phyloP scores from a whole-genome alignment of 148 eudicot species.

The Chenopodium album region DNA sequence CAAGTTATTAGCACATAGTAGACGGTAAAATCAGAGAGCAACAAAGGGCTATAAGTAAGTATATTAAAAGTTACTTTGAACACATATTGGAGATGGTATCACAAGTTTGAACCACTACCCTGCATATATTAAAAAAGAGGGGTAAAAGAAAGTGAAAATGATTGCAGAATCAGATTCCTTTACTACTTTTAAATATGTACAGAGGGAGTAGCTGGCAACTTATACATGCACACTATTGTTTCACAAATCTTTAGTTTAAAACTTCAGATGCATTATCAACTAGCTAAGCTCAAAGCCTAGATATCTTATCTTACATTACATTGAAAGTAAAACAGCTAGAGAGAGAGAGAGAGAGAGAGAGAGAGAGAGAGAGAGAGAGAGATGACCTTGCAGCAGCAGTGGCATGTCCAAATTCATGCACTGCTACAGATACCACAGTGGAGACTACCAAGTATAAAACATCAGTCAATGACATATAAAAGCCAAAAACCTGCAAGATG shows the following conservation, averaged over 20 bases:
- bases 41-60: too few relatives aligned
- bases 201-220: neutral
- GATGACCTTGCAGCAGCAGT: constrained; percentile 93
- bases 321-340: too few relatives aligned
- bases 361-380: constrained; percentile 15
- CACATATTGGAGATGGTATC: too few relatives aligned
- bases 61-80: too few relatives aligned
- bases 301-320: neutral
- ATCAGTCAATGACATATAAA: constrained; percentile 48
- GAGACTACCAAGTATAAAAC: constrained; percentile 58
- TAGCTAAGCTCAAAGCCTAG: neutral
- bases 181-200: neutral
- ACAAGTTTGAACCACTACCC: neutral
- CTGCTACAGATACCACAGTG: constrained; percentile 57
- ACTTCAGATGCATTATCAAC: neutral
- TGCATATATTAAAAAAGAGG: neutral
- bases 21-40: too few relatives aligned
- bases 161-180: neutral
- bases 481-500: constrained; percentile 52
- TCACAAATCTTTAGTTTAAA: neutral
- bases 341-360: too few relatives aligned
- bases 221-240: neutral
- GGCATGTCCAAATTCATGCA: constrained; percentile 95
- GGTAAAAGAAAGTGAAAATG: neutral
- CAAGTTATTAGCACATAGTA: too few relatives aligned